A percentile compares a stretch with the other conserved stretches of the same genome.
Evolutionary conservation across 768 basidiomycete species (phyloP).

Genomic region (Cystobasidium tubakii): DNA sequence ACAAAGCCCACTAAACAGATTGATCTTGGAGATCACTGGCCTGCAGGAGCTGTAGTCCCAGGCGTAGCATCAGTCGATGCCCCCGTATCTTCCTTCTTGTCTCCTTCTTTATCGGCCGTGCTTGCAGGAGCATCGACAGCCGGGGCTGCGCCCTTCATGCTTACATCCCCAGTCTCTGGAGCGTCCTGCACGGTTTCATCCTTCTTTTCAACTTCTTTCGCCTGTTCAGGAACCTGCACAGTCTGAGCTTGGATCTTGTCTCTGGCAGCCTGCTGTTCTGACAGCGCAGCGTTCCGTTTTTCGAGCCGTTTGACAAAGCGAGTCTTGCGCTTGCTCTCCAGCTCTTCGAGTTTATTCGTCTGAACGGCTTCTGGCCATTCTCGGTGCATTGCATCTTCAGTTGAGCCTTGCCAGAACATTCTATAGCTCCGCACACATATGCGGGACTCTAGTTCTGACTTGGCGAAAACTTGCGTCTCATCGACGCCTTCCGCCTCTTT

Average conservation of each 20-base stretch:
- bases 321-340: conserved; percentile 16
- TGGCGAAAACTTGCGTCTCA: conserved; percentile 28
- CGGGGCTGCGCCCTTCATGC: background rate
- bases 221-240: background rate
- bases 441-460: conserved; percentile 66
- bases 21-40: background rate
- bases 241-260: background rate
- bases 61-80: background rate
- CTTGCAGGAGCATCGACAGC: background rate
- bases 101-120: background rate
- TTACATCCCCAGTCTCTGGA: background rate
- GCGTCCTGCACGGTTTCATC: background rate
- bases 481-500: background rate
- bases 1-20: too few species aligned
- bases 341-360: conserved; percentile 33
- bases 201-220: background rate
- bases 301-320: conserved; percentile 9
- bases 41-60: background rate
- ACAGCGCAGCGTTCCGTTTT: background rate
- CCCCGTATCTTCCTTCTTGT: background rate
- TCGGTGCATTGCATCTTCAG: conserved; percentile 46
- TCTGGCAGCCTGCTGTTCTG: background rate
- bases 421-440: conserved; percentile 69
- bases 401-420: conserved; percentile 67
- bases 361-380: conserved; percentile 35